These are phyloP conservation scores for Conringia planisiliqua DNA, from an alignment of 345 rosid species.

Conservation along the genomic window DNA sequence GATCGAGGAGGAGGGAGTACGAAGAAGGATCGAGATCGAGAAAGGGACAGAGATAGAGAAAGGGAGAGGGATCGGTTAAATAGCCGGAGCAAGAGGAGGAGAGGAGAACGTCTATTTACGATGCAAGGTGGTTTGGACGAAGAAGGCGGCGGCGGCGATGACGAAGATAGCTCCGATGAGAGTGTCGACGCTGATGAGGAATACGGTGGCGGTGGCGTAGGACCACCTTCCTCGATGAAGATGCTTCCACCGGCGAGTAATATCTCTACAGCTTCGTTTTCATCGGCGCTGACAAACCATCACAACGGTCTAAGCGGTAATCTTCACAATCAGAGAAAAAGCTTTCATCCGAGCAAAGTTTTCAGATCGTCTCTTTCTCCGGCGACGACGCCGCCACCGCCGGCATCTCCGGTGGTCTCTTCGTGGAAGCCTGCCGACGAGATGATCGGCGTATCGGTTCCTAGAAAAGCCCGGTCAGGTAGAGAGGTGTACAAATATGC, in stretches of 20 bases:
- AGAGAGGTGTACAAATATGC: constrained; percentile 59
- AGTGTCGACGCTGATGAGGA: constrained; percentile 92
- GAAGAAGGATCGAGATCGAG: constrained; percentile 75
- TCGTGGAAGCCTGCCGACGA: constrained; percentile 83
- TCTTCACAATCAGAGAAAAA: constrained; percentile 47
- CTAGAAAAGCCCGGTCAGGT: constrained; percentile 99
- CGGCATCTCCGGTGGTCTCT: constrained; percentile 18
- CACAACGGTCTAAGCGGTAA: constrained; percentile 28
- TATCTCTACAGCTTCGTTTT: constrained; percentile 49
- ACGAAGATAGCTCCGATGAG: constrained; percentile 81
- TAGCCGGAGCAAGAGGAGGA: constrained; percentile 70
- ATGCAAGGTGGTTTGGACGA: constrained; percentile 67
- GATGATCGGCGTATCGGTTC: constrained; percentile 97
- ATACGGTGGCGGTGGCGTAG: constrained; percentile 46
- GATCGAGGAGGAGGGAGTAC: constrained; percentile 53
- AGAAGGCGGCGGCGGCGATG: constrained; percentile 24
- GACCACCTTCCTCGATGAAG: constrained; percentile 49
- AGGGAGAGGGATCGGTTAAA: constrained; percentile 74
- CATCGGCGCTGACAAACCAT: constrained; percentile 52
- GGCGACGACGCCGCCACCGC: constrained; percentile 17
- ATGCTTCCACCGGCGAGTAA: constrained; percentile 67
- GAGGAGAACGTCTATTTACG: constrained; percentile 72
- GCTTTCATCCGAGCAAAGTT: constrained; percentile 53
- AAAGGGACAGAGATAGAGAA: constrained; percentile 65
- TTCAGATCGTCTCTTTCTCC: constrained; percentile 50